Evolutionary conservation across 1,284 basidiomycete species (phyloP).

Genomic region (Pholiota adiposa): DNA sequence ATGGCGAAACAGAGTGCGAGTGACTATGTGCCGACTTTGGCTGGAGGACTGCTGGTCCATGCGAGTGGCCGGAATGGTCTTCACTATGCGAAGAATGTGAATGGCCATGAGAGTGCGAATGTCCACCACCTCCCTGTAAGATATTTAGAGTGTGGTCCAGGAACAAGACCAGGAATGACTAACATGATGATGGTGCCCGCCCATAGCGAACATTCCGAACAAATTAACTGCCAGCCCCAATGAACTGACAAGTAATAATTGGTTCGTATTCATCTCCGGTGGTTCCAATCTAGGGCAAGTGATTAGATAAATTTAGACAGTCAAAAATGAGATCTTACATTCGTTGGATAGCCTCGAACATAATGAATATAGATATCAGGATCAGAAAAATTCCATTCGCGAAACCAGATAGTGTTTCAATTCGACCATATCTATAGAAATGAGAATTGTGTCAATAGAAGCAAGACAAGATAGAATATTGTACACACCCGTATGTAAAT

Average conservation of each 20-base stretch:
- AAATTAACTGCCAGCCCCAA: slow-evolving; percentile 93
- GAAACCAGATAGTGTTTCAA: slow-evolving; percentile 98
- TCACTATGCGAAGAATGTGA: slow-evolving; percentile 34
- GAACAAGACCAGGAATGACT: slow-evolving; percentile 25
- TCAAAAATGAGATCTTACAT: slow-evolving; percentile 60
- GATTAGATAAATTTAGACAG: slow-evolving; percentile 2
- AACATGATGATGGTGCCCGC: slow-evolving; percentile 90
- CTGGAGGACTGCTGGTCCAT: slow-evolving; percentile 15
- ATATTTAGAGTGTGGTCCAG: not conserved
- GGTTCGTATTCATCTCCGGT: slow-evolving; percentile 97
- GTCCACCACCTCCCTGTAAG: slow-evolving; percentile 47
- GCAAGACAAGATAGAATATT: not conserved
- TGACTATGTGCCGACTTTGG: slow-evolving; percentile 16
- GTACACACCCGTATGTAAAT: slow-evolving; percentile 90
- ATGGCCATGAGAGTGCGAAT: slow-evolving; percentile 59
- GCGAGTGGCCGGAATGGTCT: slow-evolving; percentile 29
- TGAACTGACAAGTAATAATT: slow-evolving; percentile 88
- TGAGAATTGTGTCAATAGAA: not conserved
- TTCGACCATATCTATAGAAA: slow-evolving; percentile 81
- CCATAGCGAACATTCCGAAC: slow-evolving; percentile 99
- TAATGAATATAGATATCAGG: slow-evolving; percentile 96
- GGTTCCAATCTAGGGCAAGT: slow-evolving; percentile 74
- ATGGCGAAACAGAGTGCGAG: slow-evolving; percentile 6
- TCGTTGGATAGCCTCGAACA: slow-evolving; percentile 96
- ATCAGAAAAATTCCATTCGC: slow-evolving; percentile 98